Evolutionary conservation across 352 stramenopile species (phyloP), one percentile per base, ranked within the genome.

Genomic region (Phytopythium ostracodes): DNA sequence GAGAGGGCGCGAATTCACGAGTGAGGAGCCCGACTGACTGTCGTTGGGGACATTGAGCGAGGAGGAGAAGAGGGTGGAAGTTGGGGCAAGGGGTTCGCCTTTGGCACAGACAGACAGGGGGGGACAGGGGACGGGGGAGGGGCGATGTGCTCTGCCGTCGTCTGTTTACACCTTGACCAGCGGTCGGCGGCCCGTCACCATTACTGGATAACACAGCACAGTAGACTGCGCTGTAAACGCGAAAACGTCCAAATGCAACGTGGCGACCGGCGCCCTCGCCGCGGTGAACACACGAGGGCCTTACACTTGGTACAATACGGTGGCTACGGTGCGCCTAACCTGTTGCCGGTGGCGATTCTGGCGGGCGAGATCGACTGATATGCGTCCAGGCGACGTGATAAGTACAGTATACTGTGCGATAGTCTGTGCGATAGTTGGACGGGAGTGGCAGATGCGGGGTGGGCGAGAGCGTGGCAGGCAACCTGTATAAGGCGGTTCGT

Each of bases 21-120:
- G 51, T 57, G 51, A 44, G 51, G 27, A n/a, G 9, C 33, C 38
- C 38, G 38, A 44, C 38, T 14, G 38, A 44, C 38, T 44, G 38
- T 44, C 38, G 12, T 18, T 44, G 38, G 14, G 1, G 38, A 15
- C 10, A 52, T 14, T 14, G 44, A 31, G 43, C 9, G 43, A 5
- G 2, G 9, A 25, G 43, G 43, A 3, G 43, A 52, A 31, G n/a
- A 29, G 44, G 44, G 24, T 14, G n/a, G 44, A 52, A 52, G 44
- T 52, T 52, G 44, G 44, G 44, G 44, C 44, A 52, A 52, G 44
- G 43, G 44, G n/a, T 52, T 27, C 44, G 44, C 24, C 11, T 3
- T 8, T 29, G 44, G 12, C n/a, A 33, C 24, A 31, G n/a, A 31
- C 24, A 20, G 44, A 22, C 1, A n/a, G n/a, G n/a, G n/a, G n/a